These are phyloP conservation scores for Elsinoe arachidis DNA, from an alignment of 2,329 filamentous ascomycete species.

Conservation along the genomic window DNA sequence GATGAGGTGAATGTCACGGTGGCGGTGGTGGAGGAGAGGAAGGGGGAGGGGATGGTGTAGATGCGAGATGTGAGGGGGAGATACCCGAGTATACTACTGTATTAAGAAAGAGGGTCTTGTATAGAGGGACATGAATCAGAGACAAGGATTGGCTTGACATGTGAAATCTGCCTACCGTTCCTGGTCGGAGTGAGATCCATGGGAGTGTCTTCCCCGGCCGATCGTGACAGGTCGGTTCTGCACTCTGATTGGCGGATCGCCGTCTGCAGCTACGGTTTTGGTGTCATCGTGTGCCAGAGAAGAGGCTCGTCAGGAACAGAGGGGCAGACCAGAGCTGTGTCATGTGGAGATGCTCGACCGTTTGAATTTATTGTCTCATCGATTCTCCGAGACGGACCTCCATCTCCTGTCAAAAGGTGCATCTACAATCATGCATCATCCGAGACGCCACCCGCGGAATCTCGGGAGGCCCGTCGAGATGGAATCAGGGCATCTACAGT, in stretches of 20 bases:
- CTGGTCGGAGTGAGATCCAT: not conserved
- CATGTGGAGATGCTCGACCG: not conserved
- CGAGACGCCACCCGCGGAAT: not conserved
- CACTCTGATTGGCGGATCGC: not conserved
- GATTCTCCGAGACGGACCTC: no score
- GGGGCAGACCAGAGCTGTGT: not conserved
- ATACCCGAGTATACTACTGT: not conserved
- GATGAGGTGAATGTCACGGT: constrained; percentile 6
- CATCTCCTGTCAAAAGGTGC: no score
- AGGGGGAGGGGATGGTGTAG: not conserved
- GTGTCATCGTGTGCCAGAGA: constrained; percentile 3
- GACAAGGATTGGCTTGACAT: not conserved
- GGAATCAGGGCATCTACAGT: not conserved
- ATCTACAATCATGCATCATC: not conserved
- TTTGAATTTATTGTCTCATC: not conserved
- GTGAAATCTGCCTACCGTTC: not conserved
- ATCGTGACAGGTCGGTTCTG: not conserved
- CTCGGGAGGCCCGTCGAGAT: not conserved
- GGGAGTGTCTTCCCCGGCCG: not conserved
- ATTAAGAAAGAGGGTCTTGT: not conserved
- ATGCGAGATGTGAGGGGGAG: not conserved
- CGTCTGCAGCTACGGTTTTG: constrained; percentile 9
- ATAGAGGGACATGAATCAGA: not conserved
- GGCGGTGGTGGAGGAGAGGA: not conserved
- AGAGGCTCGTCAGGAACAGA: constrained; percentile 10